Base-by-base conservation (phyloP, 805 yeast species). In the Pichia nakasei region DNA sequence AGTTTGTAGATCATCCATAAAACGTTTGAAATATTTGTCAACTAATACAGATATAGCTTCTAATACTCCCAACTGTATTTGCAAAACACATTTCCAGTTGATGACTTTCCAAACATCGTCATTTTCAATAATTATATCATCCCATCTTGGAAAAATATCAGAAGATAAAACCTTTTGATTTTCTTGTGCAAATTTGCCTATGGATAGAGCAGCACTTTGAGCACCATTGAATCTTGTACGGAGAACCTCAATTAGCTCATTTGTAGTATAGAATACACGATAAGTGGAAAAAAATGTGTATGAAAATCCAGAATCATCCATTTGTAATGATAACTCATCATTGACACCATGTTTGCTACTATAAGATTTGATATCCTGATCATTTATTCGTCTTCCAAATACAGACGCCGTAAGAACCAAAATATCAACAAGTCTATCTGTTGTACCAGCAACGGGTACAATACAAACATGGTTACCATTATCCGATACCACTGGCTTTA, bases 21-120 rank as follows among this genome's bases (percentile, higher is more conserved):
- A 85, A 57, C 85, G 93, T 24, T 74, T 63, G 58, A 82, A 88
- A 57, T 83, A 85, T 51, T 82, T 80, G 38, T 76, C 72, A 19
- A 86, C 76, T 60, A 94, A 72, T 26, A 82, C 73, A 37, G 78
- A 72, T 45, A 87, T 65, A 0, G 87, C 85, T 57, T 85, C 94
- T 47, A 88, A 66, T 27, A 88, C 77, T 35, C 94, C 94, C 33
- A 83, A 69, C 57, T 88, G 93, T 36, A 89, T 84, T 55, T 81
- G 85, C 11, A 83, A 79, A 37, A 85, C 79, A 43, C 78, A 72
- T 37, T 72, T 72, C 71, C 82, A 79, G 52, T 82, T 83, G 29
- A 82, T 68, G 3, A 73, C 72, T 0, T 72, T 63, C 39, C 53
- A 45, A 17, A 61, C 65, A 22, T 73, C 66, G 38, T 69, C 67